phyloP scores from a whole-genome alignment of 352 stramenopile species.

The Phytophthora capsici region DNA sequence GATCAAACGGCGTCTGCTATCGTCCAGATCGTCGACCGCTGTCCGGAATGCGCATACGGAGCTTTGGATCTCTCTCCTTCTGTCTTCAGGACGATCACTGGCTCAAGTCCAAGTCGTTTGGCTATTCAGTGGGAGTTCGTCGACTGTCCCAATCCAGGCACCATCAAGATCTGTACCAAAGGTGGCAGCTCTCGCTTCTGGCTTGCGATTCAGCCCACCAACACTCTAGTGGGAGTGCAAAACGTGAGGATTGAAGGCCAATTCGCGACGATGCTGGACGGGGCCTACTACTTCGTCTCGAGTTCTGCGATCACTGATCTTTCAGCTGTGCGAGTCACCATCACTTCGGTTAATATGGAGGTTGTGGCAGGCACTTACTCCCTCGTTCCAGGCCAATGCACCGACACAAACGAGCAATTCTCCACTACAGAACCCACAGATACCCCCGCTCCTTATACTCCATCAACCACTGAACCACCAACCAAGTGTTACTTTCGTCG shows the following conservation, averaged over 20 bases:
- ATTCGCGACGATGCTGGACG: constrained; percentile 29
- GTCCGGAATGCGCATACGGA: constrained; percentile 45
- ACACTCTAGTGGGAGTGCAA: constrained; percentile 41
- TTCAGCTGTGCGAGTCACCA: constrained; percentile 23
- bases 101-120: constrained; percentile 35
- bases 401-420: constrained; percentile 43
- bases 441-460: not conserved
- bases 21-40: constrained; percentile 45
- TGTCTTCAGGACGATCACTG: constrained; percentile 42
- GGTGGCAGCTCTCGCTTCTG: constrained; percentile 45
- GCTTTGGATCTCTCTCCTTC: constrained; percentile 45
- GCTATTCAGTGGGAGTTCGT: constrained; percentile 49
- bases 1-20: constrained; percentile 24
- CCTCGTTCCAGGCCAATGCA: constrained; percentile 38
- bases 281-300: constrained; percentile 50
- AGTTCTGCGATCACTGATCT: constrained; percentile 20
- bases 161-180: constrained; percentile 49
- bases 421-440: not conserved
- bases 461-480: not conserved
- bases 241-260: constrained; percentile 44
- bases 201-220: constrained; percentile 49
- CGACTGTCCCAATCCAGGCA: constrained; percentile 41
- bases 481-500: constrained; percentile 19
- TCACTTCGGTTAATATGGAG: constrained; percentile 41
- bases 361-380: constrained; percentile 37